A percentile compares a stretch with the other conserved stretches of the same genome.
phyloP scores from a whole-genome alignment of 495 filamentous ascomycete genomes.

The Lasiosphaeriaceae sp. region DNA sequence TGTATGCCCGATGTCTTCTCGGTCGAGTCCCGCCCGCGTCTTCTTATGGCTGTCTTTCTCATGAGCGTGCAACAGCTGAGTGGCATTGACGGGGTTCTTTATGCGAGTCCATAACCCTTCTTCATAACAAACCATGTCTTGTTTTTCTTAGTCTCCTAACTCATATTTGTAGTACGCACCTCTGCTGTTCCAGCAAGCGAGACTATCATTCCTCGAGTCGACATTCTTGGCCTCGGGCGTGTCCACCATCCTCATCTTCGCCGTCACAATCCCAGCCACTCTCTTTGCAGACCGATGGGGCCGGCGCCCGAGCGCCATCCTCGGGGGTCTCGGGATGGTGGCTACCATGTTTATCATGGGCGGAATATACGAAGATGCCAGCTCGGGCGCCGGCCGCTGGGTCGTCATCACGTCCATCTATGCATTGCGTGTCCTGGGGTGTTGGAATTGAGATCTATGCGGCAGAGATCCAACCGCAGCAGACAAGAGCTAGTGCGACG shows the following conservation, averaged over 20 bases:
- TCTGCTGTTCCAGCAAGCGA: slow-evolving; percentile 49
- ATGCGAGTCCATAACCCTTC: neutral
- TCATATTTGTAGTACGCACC: slow-evolving; percentile 38
- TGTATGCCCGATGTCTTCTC: slow-evolving; percentile 22
- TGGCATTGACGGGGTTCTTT: slow-evolving; percentile 52
- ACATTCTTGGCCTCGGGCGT: slow-evolving; percentile 52
- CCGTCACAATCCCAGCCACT: slow-evolving; percentile 45
- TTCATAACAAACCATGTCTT: no score
- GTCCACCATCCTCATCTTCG: slow-evolving; percentile 49
- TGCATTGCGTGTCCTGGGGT: slow-evolving; percentile 46
- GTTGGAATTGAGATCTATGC: slow-evolving; percentile 52
- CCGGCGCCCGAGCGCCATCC: slow-evolving; percentile 52
- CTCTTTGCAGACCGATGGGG: slow-evolving; percentile 61
- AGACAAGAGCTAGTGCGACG: slow-evolving; percentile 49
- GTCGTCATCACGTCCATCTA: slow-evolving; percentile 52
- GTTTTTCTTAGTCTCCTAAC: neutral
- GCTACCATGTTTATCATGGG: slow-evolving; percentile 35
- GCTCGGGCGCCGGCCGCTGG: slow-evolving; percentile 47
- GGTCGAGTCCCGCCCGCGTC: slow-evolving; percentile 14
- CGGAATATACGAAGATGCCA: slow-evolving; percentile 44
- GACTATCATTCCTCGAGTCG: slow-evolving; percentile 36
- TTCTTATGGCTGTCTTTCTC: slow-evolving; percentile 28
- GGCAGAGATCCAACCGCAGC: slow-evolving; percentile 53
- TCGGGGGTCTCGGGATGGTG: slow-evolving; percentile 47
- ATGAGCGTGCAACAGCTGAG: slow-evolving; percentile 48